Conservation (phyloP, 2,329 filamentous ascomycete species). For the Diaporthe sp. region DNA sequence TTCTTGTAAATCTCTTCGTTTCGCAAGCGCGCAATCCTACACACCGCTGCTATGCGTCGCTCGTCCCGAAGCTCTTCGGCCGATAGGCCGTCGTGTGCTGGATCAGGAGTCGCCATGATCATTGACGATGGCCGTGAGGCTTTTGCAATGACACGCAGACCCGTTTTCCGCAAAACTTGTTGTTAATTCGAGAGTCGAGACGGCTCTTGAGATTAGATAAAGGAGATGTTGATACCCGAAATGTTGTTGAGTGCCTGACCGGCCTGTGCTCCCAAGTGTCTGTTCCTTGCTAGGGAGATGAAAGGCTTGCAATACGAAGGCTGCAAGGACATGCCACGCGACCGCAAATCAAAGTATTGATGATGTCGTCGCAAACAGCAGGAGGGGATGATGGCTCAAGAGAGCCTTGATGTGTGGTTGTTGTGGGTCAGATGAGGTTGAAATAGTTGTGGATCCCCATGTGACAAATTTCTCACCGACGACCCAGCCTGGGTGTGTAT, state of each 20-base stretch:
- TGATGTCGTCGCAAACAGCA: background rate
- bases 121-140: background rate
- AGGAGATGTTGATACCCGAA: background rate
- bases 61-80: background rate
- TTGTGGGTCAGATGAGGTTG: conserved; percentile 19
- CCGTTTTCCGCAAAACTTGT: background rate
- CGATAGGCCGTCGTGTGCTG: background rate
- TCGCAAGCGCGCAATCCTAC: background rate
- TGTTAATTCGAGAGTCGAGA: background rate
- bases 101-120: conserved; percentile 13
- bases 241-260: background rate
- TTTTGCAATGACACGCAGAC: background rate
- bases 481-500: conserved; percentile 10
- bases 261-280: too few relatives aligned
- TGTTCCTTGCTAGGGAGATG: background rate
- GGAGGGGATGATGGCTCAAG: background rate
- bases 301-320: background rate
- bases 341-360: background rate
- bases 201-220: background rate
- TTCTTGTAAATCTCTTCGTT: background rate
- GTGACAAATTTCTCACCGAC: conserved; percentile 36
- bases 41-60: background rate
- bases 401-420: conserved; percentile 13
- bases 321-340: background rate
- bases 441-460: conserved; percentile 33